phyloP scores from a whole-genome alignment of 495 filamentous ascomycete species.

The Penicillium herquei region DNA sequence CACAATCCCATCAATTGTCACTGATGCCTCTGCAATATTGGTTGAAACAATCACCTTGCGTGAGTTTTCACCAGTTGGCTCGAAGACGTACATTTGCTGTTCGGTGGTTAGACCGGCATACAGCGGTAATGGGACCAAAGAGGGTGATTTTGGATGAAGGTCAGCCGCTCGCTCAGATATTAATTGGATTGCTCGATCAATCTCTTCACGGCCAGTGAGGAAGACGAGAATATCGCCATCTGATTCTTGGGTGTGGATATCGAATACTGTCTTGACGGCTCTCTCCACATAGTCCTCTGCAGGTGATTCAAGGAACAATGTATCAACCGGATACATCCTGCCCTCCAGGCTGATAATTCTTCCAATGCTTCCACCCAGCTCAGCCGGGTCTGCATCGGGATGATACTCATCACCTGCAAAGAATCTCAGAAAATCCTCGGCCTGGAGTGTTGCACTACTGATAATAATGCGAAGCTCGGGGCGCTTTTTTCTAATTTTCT shows the following conservation, averaged over 20 bases:
- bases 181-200: slow-evolving; percentile 74
- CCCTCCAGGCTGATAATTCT: slow-evolving; percentile 89
- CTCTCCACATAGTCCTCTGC: slow-evolving; percentile 86
- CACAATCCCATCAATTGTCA: slow-evolving; percentile 91
- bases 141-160: slow-evolving; percentile 67
- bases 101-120: slow-evolving; percentile 88
- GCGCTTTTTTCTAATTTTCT: slow-evolving; percentile 83
- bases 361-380: slow-evolving; percentile 49
- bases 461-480: slow-evolving; percentile 85
- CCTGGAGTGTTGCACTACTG: slow-evolving; percentile 92
- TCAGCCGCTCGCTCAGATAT: slow-evolving; percentile 75
- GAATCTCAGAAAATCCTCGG: slow-evolving; percentile 82
- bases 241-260: slow-evolving; percentile 83
- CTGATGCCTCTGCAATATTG: slow-evolving; percentile 93
- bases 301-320: slow-evolving; percentile 77
- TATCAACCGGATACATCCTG: slow-evolving; percentile 87
- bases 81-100: slow-evolving; percentile 91
- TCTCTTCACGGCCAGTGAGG: slow-evolving; percentile 91
- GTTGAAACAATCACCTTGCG: slow-evolving; percentile 93
- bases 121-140: slow-evolving; percentile 75
- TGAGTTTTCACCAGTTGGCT: slow-evolving; percentile 77
- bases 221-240: slow-evolving; percentile 92
- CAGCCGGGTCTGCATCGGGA: slow-evolving; percentile 34
- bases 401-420: slow-evolving; percentile 58
- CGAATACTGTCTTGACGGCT: slow-evolving; percentile 84